phyloP scores from a whole-genome alignment of 768 basidiomycete species.

The Scleroderma citrinum region DNA sequence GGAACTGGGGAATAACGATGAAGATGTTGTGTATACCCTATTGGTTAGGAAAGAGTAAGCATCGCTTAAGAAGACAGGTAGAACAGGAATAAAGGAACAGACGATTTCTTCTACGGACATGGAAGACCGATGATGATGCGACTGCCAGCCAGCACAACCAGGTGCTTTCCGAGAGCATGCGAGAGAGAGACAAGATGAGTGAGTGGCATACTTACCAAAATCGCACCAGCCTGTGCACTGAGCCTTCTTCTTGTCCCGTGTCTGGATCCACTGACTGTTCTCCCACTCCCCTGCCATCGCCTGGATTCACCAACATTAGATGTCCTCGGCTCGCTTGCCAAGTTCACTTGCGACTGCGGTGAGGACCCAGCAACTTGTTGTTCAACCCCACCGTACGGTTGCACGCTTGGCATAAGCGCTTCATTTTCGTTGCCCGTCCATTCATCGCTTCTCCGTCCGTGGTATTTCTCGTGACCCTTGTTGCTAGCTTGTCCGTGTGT shows the following conservation, averaged over 20 bases:
- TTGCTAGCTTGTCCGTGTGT: background rate
- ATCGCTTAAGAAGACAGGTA: background rate
- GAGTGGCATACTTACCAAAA: constrained; percentile 46
- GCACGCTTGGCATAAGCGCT: background rate
- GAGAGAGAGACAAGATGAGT: background rate
- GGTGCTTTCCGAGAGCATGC: no score
- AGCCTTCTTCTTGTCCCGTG: constrained; percentile 32
- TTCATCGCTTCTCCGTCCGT: background rate
- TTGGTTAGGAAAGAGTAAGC: constrained; percentile 1
- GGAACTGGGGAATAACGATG: constrained; percentile 90
- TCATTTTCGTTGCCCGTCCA: background rate
- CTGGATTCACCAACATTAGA: background rate
- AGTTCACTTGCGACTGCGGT: background rate
- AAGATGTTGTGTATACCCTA: constrained; percentile 96
- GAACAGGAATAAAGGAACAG: background rate
- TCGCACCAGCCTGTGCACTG: constrained; percentile 83
- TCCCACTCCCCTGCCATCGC: background rate
- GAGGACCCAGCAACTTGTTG: background rate
- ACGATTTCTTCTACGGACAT: background rate
- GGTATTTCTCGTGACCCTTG: background rate
- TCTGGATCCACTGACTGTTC: background rate
- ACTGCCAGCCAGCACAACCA: no score
- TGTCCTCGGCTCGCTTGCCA: background rate
- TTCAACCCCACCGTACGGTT: background rate
- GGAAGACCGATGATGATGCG: background rate